phyloP scores from a whole-genome alignment of 1,139 yeast genomes.

The Scheffersomyces lignicola region DNA sequence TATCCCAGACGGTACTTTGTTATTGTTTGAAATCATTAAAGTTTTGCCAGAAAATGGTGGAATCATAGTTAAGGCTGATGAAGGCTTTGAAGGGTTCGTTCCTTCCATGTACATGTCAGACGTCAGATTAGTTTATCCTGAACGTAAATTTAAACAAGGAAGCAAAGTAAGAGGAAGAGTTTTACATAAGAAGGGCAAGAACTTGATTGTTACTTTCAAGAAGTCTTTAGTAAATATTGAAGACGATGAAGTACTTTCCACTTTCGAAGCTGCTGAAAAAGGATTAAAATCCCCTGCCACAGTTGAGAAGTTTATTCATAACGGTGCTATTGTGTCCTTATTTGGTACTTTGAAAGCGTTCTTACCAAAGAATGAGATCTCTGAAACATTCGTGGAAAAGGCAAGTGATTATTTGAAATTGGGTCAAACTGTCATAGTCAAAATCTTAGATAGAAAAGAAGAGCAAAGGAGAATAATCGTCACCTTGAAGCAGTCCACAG shows the following conservation, averaged over 20 bases:
- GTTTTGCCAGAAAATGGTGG: conserved; percentile 68
- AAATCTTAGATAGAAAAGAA: conserved; percentile 58
- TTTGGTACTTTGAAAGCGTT: conserved; percentile 79
- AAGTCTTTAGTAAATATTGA: conserved; percentile 75
- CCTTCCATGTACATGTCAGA: conserved; percentile 81
- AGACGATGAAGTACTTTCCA: conserved; percentile 55
- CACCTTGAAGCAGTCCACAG: conserved; percentile 68
- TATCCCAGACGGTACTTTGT: conserved; percentile 70
- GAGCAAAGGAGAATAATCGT: conserved; percentile 62
- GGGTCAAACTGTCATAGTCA: conserved; percentile 83
- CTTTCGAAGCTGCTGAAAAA: conserved; percentile 51
- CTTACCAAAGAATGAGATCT: conserved; percentile 83
- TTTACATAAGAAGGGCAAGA: conserved; percentile 36
- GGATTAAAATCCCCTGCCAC: conserved; percentile 75
- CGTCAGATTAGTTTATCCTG: conserved; percentile 81
- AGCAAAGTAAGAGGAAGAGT: conserved; percentile 75
- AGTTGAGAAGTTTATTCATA: conserved; percentile 67
- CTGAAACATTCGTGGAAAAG: conserved; percentile 79
- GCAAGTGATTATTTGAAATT: conserved; percentile 77
- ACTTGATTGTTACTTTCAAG: conserved; percentile 69
- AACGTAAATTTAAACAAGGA: conserved; percentile 85
- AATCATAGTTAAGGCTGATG: conserved; percentile 62
- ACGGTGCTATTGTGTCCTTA: conserved; percentile 82
- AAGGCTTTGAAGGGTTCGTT: conserved; percentile 72
- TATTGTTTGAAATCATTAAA: conserved; percentile 57